A percentile compares a stretch with the other conserved stretches of the same genome.
phyloP scores from a whole-genome alignment of 73 alveolate species.

The Paramecium primaurelia region DNA sequence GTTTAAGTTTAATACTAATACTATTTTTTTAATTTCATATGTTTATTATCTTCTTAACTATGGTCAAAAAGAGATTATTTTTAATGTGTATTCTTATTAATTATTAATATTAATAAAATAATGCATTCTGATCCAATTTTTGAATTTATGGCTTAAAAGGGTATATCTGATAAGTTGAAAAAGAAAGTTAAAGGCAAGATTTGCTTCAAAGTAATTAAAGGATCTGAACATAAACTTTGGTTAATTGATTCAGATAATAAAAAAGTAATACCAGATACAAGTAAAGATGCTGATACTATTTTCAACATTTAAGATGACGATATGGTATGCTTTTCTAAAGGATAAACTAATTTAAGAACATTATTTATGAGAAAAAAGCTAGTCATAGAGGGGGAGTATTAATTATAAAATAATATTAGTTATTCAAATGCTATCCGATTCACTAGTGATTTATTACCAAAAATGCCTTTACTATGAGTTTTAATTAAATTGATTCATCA shows the following conservation, averaged over 20 bases:
- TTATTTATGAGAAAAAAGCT: neutral
- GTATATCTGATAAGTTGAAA: neutral
- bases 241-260: neutral
- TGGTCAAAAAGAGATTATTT: neutral
- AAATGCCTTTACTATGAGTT: neutral
- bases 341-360: neutral
- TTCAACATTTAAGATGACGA: neutral
- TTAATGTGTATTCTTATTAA: neutral
- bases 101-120: neutral
- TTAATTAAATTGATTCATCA: neutral
- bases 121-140: slow-evolving; percentile 16
- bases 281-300: neutral
- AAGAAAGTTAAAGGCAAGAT: neutral
- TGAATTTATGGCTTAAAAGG: neutral
- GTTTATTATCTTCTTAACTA: neutral
- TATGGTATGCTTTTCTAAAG: neutral
- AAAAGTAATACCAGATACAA: neutral
- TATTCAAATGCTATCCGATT: neutral
- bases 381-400: neutral
- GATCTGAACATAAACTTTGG: neutral
- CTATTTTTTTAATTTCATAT: no score
- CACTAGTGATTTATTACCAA: slow-evolving; percentile 9
- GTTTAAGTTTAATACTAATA: no score
- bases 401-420: neutral
- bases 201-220: neutral